phyloP scores from a whole-genome alignment of 2,329 filamentous ascomycete genomes.

The Penicillium frequentans region DNA sequence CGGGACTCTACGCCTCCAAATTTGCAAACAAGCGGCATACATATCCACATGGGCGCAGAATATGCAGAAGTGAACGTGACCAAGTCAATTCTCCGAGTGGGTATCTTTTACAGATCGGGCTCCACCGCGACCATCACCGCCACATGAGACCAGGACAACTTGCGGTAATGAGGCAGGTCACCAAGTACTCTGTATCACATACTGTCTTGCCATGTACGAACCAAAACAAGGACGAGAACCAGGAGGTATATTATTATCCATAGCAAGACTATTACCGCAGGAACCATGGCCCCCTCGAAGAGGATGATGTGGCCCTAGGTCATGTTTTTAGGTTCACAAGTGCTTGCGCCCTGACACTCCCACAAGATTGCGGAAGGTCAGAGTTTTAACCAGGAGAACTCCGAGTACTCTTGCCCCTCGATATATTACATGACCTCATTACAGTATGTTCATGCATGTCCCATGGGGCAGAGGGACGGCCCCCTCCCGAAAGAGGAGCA shows the following conservation, averaged over 20 bases:
- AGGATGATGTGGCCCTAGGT: constrained; percentile 6
- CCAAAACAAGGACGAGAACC: not conserved
- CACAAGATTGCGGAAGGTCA: not conserved
- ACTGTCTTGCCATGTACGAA: too few species aligned
- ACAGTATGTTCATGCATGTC: constrained; percentile 22
- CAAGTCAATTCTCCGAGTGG: not conserved
- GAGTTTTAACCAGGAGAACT: not conserved
- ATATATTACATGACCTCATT: constrained; percentile 3
- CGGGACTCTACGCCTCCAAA: constrained; percentile 5
- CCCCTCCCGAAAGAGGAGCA: constrained; percentile 10
- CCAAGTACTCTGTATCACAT: not conserved
- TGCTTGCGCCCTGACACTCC: constrained; percentile 2
- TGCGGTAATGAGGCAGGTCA: not conserved
- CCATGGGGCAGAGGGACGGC: constrained; percentile 13
- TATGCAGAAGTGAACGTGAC: not conserved
- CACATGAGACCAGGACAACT: not conserved
- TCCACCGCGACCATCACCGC: not conserved
- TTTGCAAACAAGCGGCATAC: not conserved
- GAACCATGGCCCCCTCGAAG: not conserved
- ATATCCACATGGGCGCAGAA: not conserved
- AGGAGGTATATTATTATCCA: not conserved
- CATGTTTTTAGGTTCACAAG: constrained; percentile 9
- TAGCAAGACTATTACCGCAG: not conserved
- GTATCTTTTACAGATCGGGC: not conserved
- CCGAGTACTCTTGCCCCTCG: not conserved